Conservation (phyloP, 2,329 filamentous ascomycete genomes). For the Emmonsiellopsis sp. region DNA sequence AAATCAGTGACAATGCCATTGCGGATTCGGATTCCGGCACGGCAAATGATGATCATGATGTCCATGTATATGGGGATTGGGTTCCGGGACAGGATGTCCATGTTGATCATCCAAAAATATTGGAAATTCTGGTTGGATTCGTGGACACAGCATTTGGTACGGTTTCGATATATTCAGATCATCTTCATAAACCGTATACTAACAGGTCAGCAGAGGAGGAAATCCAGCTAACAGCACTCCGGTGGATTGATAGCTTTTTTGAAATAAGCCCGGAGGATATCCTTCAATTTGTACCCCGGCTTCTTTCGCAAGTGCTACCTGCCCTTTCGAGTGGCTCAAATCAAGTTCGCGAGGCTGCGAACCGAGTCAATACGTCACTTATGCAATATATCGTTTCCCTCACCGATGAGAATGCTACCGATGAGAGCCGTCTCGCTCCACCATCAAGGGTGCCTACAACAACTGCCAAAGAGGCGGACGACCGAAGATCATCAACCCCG, state of each 20-base stretch:
- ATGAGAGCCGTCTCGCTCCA: slow-evolving; percentile 28
- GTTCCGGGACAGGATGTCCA: slow-evolving; percentile 94
- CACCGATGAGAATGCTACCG: slow-evolving; percentile 54
- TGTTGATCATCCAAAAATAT: slow-evolving; percentile 81
- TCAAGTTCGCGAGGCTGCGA: slow-evolving; percentile 76
- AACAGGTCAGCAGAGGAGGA: slow-evolving; percentile 61
- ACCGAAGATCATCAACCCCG: slow-evolving; percentile 35
- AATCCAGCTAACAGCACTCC: slow-evolving; percentile 77
- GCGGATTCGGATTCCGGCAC: slow-evolving; percentile 36
- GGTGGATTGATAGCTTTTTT: slow-evolving; percentile 94
- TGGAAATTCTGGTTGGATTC: slow-evolving; percentile 85
- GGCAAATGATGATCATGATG: slow-evolving; percentile 47
- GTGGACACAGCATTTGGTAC: slow-evolving; percentile 70
- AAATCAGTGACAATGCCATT: slow-evolving; percentile 47
- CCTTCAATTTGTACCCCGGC: slow-evolving; percentile 82
- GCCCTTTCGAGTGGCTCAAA: slow-evolving; percentile 90
- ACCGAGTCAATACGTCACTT: slow-evolving; percentile 77
- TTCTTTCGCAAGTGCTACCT: slow-evolving; percentile 83
- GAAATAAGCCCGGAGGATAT: slow-evolving; percentile 97
- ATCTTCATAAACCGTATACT: slow-evolving; percentile 7
- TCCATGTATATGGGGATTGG: slow-evolving; percentile 80
- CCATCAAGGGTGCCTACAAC: slow-evolving; percentile 34
- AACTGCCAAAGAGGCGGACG: slow-evolving; percentile 26
- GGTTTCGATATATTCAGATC: slow-evolving; percentile 19
- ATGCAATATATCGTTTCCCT: slow-evolving; percentile 92